Evolutionary conservation across 768 basidiomycete species (phyloP).

Genomic region (Leccinum ochraceum): DNA sequence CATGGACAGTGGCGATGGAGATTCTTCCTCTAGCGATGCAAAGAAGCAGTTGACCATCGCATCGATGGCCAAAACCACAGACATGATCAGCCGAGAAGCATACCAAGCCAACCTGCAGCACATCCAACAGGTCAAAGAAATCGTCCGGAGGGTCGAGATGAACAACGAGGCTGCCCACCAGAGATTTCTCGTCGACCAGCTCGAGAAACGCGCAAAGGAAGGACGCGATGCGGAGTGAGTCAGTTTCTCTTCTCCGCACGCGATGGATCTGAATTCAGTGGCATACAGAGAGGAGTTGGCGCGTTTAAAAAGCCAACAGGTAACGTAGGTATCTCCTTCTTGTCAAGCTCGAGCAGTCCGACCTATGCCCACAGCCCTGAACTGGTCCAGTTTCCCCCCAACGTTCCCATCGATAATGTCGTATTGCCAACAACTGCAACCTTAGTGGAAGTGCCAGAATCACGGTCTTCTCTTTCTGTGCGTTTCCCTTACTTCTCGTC

Average conservation of each 20-base stretch:
- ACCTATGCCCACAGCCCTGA: conserved; percentile 16
- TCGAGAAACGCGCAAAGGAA: conserved; percentile 39
- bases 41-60: conserved; percentile 16
- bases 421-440: conserved; percentile 36
- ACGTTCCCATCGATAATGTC: conserved; percentile 15
- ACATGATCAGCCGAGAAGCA: conserved; percentile 18
- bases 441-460: conserved; percentile 35
- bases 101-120: conserved; percentile 28
- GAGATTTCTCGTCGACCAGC: conserved; percentile 36
- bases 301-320: conserved; percentile 14
- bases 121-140: conserved; percentile 34
- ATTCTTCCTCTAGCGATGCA: conserved; percentile 9
- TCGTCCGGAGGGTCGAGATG: conserved; percentile 30
- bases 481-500: background rate
- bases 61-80: conserved; percentile 27
- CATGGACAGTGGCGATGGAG: conserved; percentile 19
- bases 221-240: conserved; percentile 50
- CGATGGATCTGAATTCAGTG: conserved; percentile 3
- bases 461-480: conserved; percentile 18
- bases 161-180: conserved; percentile 44
- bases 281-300: conserved; percentile 23
- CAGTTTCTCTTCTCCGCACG: background rate
- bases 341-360: background rate
- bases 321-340: conserved; percentile 15
- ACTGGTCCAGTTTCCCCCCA: conserved; percentile 17